These are phyloP conservation scores for Cercospora nicotianae DNA, from an alignment of 2,329 filamentous ascomycete species.

Conservation along the genomic window DNA sequence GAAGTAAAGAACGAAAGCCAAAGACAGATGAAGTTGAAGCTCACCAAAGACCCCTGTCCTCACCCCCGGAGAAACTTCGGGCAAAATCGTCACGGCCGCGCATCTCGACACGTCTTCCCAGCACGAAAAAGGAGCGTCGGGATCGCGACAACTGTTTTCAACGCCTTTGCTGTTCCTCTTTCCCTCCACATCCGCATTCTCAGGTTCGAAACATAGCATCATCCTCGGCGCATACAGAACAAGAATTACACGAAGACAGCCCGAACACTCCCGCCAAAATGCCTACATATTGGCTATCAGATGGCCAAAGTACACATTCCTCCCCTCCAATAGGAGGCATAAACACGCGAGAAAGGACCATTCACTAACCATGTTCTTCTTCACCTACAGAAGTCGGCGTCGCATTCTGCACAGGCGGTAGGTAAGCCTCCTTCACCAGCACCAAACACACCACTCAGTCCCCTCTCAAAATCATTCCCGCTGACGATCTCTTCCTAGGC, in stretches of 20 bases:
- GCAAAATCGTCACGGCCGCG: not conserved
- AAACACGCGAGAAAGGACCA: too few species aligned
- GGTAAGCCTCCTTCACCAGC: conserved; percentile 45
- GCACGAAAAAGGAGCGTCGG: conserved; percentile 5
- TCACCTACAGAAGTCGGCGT: conserved; percentile 80
- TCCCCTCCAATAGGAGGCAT: not conserved
- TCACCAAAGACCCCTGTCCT: not conserved
- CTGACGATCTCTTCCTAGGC: conserved; percentile 55
- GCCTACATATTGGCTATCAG: conserved; percentile 94
- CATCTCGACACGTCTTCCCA: conserved; percentile 2
- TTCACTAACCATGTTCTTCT: not conserved
- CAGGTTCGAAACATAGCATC: not conserved
- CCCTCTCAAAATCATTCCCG: not conserved
- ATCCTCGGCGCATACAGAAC: not conserved
- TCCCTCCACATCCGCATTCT: not conserved
- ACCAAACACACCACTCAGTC: not conserved
- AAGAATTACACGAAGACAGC: not conserved
- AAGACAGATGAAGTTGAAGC: not conserved
- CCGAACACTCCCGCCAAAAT: conserved; percentile 49
- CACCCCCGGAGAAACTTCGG: not conserved
- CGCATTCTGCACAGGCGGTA: conserved; percentile 96
- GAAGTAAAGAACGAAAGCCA: not conserved
- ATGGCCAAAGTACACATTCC: conserved; percentile 77
- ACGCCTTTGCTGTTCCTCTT: not conserved
- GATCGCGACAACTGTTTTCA: conserved; percentile 1